Percentiles rank a stretch among this genome's conserved stretches.
Conservation (phyloP, 148 eudicot genomes). For the Diospyros lotus region DNA sequence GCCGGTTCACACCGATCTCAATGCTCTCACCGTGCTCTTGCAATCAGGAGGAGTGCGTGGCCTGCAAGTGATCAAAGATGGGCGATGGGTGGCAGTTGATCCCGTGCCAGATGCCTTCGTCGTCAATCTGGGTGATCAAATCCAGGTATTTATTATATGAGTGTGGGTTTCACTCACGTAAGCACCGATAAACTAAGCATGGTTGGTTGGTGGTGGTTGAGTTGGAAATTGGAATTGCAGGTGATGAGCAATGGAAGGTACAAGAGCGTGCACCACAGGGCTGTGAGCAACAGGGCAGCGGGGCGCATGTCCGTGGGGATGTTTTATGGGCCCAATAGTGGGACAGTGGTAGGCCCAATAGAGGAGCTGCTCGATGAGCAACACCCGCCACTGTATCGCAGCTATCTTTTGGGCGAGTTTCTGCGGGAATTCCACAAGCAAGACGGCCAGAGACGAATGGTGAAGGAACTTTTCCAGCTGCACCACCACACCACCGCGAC, state of each 20-base stretch:
- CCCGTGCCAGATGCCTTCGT: slow-evolving; percentile 28
- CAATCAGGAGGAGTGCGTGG: slow-evolving; percentile 24
- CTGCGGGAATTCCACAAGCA: neutral
- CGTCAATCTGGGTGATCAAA: slow-evolving; percentile 32
- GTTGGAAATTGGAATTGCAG: slow-evolving; percentile 1
- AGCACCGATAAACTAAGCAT: neutral
- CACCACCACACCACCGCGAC: neutral
- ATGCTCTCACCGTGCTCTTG: slow-evolving; percentile 24
- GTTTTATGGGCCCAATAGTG: slow-evolving; percentile 23
- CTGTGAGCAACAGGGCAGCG: slow-evolving; percentile 19
- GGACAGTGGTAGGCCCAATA: slow-evolving; percentile 19
- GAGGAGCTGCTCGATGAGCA: neutral
- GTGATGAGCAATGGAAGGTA: slow-evolving; percentile 35
- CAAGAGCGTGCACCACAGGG: slow-evolving; percentile 32
- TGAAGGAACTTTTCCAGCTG: neutral
- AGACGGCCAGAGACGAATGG: neutral
- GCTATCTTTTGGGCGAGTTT: neutral
- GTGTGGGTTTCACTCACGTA: too few relatives aligned
- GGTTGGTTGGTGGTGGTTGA: neutral
- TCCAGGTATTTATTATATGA: slow-evolving; percentile 17
- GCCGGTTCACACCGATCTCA: slow-evolving; percentile 24
- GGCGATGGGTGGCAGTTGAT: slow-evolving; percentile 26
- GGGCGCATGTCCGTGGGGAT: slow-evolving; percentile 19
- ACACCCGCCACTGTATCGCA: neutral
- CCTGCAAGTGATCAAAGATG: slow-evolving; percentile 28